phyloP scores from a whole-genome alignment of 768 basidiomycete species.

The Paxillus rubicundulus region DNA sequence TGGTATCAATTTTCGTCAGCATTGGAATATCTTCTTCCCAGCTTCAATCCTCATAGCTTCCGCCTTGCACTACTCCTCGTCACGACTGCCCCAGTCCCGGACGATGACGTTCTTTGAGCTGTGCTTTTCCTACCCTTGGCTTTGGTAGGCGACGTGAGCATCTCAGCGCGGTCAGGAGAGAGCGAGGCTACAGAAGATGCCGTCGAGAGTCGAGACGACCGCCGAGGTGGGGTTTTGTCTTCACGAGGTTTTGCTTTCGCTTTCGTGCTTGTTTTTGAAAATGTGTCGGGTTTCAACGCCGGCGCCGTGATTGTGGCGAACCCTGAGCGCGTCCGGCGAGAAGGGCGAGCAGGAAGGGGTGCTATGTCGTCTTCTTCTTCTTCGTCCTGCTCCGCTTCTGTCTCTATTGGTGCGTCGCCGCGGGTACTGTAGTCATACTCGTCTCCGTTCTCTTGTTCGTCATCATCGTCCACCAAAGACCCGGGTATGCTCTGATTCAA shows the following conservation, averaged over 20 bases:
- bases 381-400: slow-evolving; percentile 28
- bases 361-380: slow-evolving; percentile 35
- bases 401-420: too few relatives aligned
- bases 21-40: slow-evolving; percentile 2
- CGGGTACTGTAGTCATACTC: not conserved
- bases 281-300: slow-evolving; percentile 3
- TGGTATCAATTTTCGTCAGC: not conserved
- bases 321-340: slow-evolving; percentile 22
- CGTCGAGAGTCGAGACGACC: slow-evolving; percentile 40
- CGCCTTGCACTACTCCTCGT: slow-evolving; percentile 32
- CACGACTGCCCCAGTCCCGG: slow-evolving; percentile 14
- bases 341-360: slow-evolving; percentile 29
- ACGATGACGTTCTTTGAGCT: slow-evolving; percentile 8
- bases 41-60: slow-evolving; percentile 19
- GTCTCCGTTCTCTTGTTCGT: slow-evolving; percentile 10
- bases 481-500: slow-evolving; percentile 41
- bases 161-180: slow-evolving; percentile 31
- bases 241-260: slow-evolving; percentile 18
- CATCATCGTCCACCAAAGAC: slow-evolving; percentile 38
- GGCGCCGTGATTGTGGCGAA: slow-evolving; percentile 8
- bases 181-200: slow-evolving; percentile 27
- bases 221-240: slow-evolving; percentile 28
- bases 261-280: slow-evolving; percentile 6
- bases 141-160: slow-evolving; percentile 21
- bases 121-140: slow-evolving; percentile 21